Evolutionary conservation across 495 filamentous ascomycete species (phyloP).

Genomic region (Elaphomyces granulatus): DNA sequence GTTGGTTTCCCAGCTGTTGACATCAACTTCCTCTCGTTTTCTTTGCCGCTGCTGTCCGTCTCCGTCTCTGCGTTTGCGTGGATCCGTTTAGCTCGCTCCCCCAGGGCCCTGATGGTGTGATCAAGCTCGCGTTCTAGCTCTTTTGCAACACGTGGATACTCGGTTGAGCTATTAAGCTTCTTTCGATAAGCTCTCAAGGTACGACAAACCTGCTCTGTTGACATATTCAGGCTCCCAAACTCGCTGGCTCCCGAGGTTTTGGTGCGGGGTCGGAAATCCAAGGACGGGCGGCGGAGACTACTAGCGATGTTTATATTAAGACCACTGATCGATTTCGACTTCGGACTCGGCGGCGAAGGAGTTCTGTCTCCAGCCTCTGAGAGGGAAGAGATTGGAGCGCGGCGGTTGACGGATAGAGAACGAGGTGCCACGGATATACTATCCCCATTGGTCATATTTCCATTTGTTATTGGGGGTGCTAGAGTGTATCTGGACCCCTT

Average conservation of each 20-base stretch:
- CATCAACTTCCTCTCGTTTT: slow-evolving; percentile 19
- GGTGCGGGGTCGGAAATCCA: slow-evolving; percentile 40
- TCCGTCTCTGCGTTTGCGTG: slow-evolving; percentile 19
- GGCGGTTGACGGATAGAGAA: slow-evolving; percentile 23
- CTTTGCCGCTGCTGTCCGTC: slow-evolving; percentile 33
- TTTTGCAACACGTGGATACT: slow-evolving; percentile 48
- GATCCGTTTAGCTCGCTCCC: slow-evolving; percentile 26
- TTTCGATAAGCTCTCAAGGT: slow-evolving; percentile 71
- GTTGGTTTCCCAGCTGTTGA: slow-evolving; percentile 7
- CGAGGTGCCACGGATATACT: slow-evolving; percentile 14
- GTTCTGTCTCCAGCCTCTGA: slow-evolving; percentile 24
- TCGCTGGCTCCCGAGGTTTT: slow-evolving; percentile 39
- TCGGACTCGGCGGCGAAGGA: slow-evolving; percentile 32
- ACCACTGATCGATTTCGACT: slow-evolving; percentile 13
- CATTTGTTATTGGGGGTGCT: slow-evolving; percentile 18
- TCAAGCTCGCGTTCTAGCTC: slow-evolving; percentile 71
- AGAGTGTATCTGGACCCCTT: slow-evolving; percentile 38
- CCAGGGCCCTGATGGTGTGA: slow-evolving; percentile 56
- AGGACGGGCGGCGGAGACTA: slow-evolving; percentile 39
- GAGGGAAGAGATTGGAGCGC: slow-evolving; percentile 21
- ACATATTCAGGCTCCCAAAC: slow-evolving; percentile 52
- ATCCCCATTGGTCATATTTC: slow-evolving; percentile 3
- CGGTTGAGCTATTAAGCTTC: slow-evolving; percentile 50
- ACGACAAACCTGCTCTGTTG: slow-evolving; percentile 67
- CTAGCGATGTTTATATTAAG: slow-evolving; percentile 8